Evolutionary conservation across 257 asterid genomes (phyloP).

Genomic region (Rehmannia glutinosa): DNA sequence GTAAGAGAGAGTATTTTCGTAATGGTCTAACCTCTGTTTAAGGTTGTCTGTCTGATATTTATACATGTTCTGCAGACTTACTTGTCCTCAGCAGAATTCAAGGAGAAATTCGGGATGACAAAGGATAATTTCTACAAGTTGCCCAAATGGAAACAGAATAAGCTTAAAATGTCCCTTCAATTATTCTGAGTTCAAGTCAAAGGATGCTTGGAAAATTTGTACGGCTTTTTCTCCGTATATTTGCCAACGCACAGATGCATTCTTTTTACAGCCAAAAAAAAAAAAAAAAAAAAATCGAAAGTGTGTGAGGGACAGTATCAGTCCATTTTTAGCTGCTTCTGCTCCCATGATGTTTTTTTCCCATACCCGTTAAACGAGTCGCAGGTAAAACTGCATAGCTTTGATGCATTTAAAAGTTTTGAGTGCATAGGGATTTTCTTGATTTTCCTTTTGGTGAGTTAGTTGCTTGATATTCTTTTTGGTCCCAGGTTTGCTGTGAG

Average conservation of each 20-base stretch:
- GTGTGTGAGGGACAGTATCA: conserved; percentile 41
- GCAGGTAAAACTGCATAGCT: conserved; percentile 20
- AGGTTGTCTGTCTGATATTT: conserved; percentile 1
- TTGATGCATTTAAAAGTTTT: conserved; percentile 29
- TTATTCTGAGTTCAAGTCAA: conserved; percentile 50
- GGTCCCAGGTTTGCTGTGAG: conserved; percentile 54
- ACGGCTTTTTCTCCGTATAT: too few relatives aligned
- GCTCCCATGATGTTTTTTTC: conserved; percentile 36
- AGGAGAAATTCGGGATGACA: conserved; percentile 71
- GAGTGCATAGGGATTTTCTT: conserved; percentile 18
- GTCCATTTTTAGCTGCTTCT: conserved; percentile 70
- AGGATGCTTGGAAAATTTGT: conserved; percentile 31
- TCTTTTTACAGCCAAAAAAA: conserved; percentile 23
- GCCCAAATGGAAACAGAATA: conserved; percentile 99
- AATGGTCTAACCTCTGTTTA: not conserved
- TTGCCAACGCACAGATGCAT: conserved; percentile 17
- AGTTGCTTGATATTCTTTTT: conserved; percentile 49
- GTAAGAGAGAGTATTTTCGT: not conserved
- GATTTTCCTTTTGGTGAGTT: too few relatives aligned
- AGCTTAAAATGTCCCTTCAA: conserved; percentile 87
- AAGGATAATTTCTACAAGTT: conserved; percentile 76
- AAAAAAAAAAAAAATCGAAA: conserved; percentile 20
- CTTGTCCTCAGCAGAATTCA: conserved; percentile 77
- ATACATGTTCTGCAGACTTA: conserved; percentile 54
- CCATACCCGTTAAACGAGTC: conserved; percentile 17